Base-by-base conservation (phyloP, 2,329 filamentous ascomycete genomes). In the Metarhizium anisopliae region DNA sequence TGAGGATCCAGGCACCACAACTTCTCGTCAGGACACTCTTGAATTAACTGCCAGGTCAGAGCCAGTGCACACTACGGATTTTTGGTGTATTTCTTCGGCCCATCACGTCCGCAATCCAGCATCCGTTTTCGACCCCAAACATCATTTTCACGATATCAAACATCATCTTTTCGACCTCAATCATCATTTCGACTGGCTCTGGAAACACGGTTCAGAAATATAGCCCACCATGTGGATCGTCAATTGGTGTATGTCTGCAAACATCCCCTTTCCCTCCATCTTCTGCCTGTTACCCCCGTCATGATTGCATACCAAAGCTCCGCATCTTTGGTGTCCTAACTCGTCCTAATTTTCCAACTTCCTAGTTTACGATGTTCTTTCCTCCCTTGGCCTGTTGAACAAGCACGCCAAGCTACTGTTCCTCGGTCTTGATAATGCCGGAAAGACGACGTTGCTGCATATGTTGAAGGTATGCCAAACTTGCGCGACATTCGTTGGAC, bases 371-470 rank as follows among this genome's bases (percentile, higher is more conserved):
- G 90, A 95, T 78, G 78, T 95, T 66, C 84, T 96, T 67, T 89
- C 91, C 67, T 89, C 85, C 62, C 82, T 96, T 61, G 91, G 91
- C 66, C 81, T 96, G 68, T 80, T 93, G 63, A 96, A 96, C 84
- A 96, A 96, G 82, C 90, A 95, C 74, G 91, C 90, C 68, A 96
- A 96, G 83, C 83, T 96, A 58, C 83, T 95, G 57, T 95, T 96
- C 77, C 84, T 96, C 61, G 91, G 91, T 65, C 86, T 96, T 60
- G 91, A 95, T 73, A 95, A 95, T 77, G 91, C 91, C 53, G 91
- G 91, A 75, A 95, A 96, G 81, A 96, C 91, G 54, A 95, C 91
- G 49, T 79, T 96, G 65, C 78, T 96, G 69, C 91, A 96, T 76
- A 95, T 96, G 91, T 75, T 96, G 74, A 96, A 96, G 88, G 88